These are phyloP conservation scores for Acanthamoeba sp. DNA, from an alignment of 208 protist species.

Conservation along the genomic window DNA sequence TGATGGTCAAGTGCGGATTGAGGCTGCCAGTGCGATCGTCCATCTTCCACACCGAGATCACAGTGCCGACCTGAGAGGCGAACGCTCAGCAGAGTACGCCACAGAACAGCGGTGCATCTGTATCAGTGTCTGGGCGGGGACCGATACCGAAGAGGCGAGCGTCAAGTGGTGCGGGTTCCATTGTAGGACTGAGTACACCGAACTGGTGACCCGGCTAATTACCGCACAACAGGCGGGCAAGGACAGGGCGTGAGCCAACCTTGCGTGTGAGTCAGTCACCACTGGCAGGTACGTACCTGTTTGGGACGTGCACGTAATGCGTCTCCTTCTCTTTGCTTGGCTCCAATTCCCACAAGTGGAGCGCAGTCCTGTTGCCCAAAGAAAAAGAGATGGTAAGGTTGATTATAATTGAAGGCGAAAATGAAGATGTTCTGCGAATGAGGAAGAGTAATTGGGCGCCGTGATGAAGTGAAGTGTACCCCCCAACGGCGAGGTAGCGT, in stretches of 20 bases:
- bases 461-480: not conserved
- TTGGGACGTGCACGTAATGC: not conserved
- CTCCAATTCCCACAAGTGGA: not conserved
- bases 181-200: not conserved
- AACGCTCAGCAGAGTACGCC: not conserved
- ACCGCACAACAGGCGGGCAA: no score
- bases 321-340: not conserved
- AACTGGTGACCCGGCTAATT: not conserved
- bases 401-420: no score
- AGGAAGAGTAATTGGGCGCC: not conserved
- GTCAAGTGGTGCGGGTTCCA: constrained; percentile 24
- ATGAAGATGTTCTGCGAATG: not conserved
- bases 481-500: not conserved
- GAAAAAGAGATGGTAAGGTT: not conserved
- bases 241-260: not conserved
- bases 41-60: constrained; percentile 20
- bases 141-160: constrained; percentile 4
- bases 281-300: no score
- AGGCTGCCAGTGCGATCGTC: not conserved
- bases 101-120: not conserved
- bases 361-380: not conserved
- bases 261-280: no score
- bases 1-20: not conserved
- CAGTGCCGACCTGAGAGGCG: not conserved
- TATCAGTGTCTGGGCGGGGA: no score